phyloP scores from a whole-genome alignment of 1,284 basidiomycete species.

The Irpex rosettiformis region DNA sequence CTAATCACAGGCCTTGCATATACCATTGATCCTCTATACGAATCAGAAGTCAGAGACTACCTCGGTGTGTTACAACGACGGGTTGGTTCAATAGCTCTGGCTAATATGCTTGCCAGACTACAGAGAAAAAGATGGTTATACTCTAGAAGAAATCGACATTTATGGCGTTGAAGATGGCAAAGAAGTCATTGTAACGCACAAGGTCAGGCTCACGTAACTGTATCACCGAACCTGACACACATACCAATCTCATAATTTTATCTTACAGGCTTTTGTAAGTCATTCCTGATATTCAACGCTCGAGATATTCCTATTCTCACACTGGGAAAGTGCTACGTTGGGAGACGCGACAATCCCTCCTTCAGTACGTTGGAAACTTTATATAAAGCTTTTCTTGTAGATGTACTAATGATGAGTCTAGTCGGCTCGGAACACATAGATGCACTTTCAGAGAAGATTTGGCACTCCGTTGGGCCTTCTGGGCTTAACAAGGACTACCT shows the following conservation, averaged over 20 bases:
- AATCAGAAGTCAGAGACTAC: slow-evolving; percentile 74
- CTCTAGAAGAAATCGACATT: slow-evolving; percentile 61
- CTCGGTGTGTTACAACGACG: slow-evolving; percentile 50
- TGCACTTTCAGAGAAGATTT: slow-evolving; percentile 64
- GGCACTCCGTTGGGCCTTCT: slow-evolving; percentile 74
- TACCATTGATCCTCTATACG: slow-evolving; percentile 76
- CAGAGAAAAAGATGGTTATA: slow-evolving; percentile 85
- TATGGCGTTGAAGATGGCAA: slow-evolving; percentile 50
- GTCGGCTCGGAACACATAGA: slow-evolving; percentile 79
- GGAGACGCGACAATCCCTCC: slow-evolving; percentile 72
- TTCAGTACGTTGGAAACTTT: slow-evolving; percentile 49
- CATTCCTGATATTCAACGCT: background rate
- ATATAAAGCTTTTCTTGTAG: background rate
- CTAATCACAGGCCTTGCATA: slow-evolving; percentile 69
- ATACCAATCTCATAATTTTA: background rate
- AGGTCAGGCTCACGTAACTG: slow-evolving; percentile 34
- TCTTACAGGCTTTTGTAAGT: slow-evolving; percentile 23
- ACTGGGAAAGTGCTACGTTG: slow-evolving; percentile 70
- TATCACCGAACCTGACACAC: background rate
- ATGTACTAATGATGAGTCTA: no score
- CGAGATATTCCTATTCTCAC: background rate
- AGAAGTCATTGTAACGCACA: slow-evolving; percentile 52
- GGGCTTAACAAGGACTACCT: slow-evolving; percentile 89
- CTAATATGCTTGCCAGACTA: slow-evolving; percentile 45
- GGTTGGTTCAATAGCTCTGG: background rate